A percentile compares a stretch with the other conserved stretches of the same genome.
Evolutionary conservation across 306 rosid genomes (phyloP).

Genomic region (Oxytropis ochrocephala): DNA sequence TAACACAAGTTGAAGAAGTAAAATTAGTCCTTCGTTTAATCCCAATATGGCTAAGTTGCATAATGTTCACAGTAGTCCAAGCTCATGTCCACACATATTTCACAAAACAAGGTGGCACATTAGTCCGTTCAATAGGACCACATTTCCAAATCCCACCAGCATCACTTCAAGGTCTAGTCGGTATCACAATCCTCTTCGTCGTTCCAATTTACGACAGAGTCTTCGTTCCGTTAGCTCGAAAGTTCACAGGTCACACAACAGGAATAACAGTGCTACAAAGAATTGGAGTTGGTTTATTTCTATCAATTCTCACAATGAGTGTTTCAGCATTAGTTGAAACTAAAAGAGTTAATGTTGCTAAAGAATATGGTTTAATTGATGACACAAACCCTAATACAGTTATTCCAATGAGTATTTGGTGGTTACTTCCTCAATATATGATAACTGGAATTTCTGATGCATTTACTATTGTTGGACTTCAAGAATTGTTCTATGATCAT

Average conservation of each 20-base stretch:
- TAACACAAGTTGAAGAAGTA: conserved; percentile 70
- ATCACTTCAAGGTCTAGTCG: conserved; percentile 53
- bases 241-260: conserved; percentile 33
- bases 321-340: conserved; percentile 49
- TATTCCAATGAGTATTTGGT: conserved; percentile 62
- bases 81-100: conserved; percentile 53
- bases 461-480: conserved; percentile 51
- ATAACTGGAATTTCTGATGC: conserved; percentile 46
- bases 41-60: conserved; percentile 66
- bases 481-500: conserved; percentile 61
- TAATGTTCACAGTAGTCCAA: conserved; percentile 56
- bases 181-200: conserved; percentile 31
- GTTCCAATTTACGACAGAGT: conserved; percentile 54
- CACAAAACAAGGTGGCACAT: conserved; percentile 60
- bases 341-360: conserved; percentile 48
- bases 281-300: conserved; percentile 54
- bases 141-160: conserved; percentile 56
- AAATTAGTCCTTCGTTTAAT: conserved; percentile 56
- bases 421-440: conserved; percentile 76
- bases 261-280: conserved; percentile 70
- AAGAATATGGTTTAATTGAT: conserved; percentile 33
- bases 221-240: conserved; percentile 37
- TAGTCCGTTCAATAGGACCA: conserved; percentile 49
- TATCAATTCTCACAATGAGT: conserved; percentile 58
- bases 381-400: conserved; percentile 19